Evolutionary conservation across 2,329 filamentous ascomycete species (phyloP).

Genomic region (Aplosporella prunicola): DNA sequence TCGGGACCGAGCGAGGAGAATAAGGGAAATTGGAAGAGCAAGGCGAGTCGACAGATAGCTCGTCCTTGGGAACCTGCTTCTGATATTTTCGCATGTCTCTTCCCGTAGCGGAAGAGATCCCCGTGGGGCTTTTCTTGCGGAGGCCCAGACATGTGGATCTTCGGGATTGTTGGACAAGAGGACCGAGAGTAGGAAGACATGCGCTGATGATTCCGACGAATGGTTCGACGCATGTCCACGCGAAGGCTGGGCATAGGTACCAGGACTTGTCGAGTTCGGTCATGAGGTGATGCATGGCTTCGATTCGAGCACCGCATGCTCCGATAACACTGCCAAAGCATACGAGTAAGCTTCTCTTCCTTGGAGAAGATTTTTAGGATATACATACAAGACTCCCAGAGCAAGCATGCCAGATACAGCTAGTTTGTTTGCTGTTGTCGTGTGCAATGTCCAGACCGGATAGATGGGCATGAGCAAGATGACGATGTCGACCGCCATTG

Average conservation of each 20-base stretch:
- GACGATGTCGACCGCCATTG: constrained; percentile 28
- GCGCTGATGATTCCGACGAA: constrained; percentile 1
- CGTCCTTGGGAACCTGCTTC: too few relatives aligned
- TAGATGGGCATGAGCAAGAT: constrained; percentile 27
- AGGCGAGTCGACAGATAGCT: too few relatives aligned
- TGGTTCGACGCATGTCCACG: background rate
- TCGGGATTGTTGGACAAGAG: background rate
- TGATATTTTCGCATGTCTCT: too few relatives aligned
- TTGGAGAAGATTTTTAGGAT: too few relatives aligned
- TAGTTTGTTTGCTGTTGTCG: constrained; percentile 14
- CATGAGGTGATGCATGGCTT: background rate
- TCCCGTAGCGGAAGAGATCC: too few relatives aligned
- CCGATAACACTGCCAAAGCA: constrained; percentile 2
- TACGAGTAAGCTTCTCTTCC: too few relatives aligned
- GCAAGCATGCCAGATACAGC: background rate
- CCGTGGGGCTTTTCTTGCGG: too few relatives aligned
- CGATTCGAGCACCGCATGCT: background rate
- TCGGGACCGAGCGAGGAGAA: too few relatives aligned
- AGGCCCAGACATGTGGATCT: too few relatives aligned
- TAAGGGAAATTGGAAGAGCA: too few relatives aligned
- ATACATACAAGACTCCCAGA: background rate
- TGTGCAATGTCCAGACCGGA: constrained; percentile 21
- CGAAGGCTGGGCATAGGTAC: background rate
- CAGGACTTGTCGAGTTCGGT: background rate
- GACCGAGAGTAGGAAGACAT: background rate